A percentile compares a stretch with the other conserved stretches of the same genome.
phyloP scores from a whole-genome alignment of 805 yeast species.

The Maudiozyma serrabonitensis region DNA sequence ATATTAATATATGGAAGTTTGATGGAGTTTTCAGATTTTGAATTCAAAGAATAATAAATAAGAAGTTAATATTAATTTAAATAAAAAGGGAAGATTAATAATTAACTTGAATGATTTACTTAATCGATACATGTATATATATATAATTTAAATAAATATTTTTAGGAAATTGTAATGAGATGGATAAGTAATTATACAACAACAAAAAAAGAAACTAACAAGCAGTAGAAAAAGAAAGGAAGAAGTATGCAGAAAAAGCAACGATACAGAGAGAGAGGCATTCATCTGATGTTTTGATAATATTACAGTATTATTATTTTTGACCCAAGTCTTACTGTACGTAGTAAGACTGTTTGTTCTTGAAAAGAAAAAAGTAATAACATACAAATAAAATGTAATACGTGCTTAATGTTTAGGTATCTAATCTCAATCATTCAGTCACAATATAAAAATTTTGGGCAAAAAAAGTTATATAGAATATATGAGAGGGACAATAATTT shows the following conservation, averaged over 20 bases:
- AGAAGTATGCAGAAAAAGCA: background rate
- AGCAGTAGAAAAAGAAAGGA: background rate
- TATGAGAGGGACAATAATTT: no score
- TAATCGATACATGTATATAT: background rate
- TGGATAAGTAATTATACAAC: background rate
- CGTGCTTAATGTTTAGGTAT: no score
- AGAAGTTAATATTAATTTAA: background rate
- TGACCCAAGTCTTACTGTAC: no score
- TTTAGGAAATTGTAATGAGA: background rate
- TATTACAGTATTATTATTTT: background rate
- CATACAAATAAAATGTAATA: no score
- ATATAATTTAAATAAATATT: background rate
- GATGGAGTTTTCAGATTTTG: background rate
- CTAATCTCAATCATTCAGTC: no score
- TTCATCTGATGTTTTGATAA: no score
- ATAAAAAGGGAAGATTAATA: background rate
- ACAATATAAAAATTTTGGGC: background rate
- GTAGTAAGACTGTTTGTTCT: no score
- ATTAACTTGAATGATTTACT: background rate
- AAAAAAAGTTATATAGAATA: no score
- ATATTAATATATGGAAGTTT: background rate
- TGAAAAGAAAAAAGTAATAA: no score
- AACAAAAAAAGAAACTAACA: background rate
- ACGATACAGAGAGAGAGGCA: background rate
- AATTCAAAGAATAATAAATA: background rate